Evolutionary conservation across 1,139 yeast species (phyloP).

Genomic region (Candida glucosophila): DNA sequence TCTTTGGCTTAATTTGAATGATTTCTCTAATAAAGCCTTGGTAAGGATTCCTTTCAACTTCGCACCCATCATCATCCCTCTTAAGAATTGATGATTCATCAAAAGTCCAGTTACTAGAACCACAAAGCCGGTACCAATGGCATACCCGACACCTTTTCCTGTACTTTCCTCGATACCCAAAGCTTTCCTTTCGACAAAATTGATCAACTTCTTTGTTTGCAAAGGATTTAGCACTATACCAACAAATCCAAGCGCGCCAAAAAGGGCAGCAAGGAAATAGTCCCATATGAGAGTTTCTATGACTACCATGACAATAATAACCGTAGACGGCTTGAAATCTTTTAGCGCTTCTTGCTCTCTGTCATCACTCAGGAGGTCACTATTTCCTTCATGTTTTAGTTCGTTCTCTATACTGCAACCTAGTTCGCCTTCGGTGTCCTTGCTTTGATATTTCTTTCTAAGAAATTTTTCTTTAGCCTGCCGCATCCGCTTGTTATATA

Average conservation of each 20-base stretch:
- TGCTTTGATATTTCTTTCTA: conserved; percentile 14
- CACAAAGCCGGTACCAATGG: conserved; percentile 15
- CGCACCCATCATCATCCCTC: conserved; percentile 42
- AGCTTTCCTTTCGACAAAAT: conserved; percentile 17
- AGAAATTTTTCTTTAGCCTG: conserved; percentile 11
- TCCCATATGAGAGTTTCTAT: conserved; percentile 21
- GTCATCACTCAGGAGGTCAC: conserved; percentile 12
- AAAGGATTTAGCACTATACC: conserved; percentile 18
- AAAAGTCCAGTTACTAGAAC: conserved; percentile 34
- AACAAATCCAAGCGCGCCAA: conserved; percentile 11
- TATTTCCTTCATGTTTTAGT: too few relatives aligned
- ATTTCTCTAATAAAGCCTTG: conserved; percentile 23
- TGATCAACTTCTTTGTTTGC: conserved; percentile 20
- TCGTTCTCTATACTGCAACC: too few relatives aligned
- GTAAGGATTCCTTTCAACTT: conserved; percentile 27
- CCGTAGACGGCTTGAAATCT: conserved; percentile 15
- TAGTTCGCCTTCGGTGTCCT: conserved; percentile 18
- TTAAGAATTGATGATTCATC: conserved; percentile 56
- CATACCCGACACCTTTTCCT: conserved; percentile 27
- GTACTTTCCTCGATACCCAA: conserved; percentile 11
- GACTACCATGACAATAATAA: conserved; percentile 11
- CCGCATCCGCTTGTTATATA: conserved; percentile 28
- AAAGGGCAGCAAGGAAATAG: conserved; percentile 14
- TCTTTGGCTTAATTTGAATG: conserved; percentile 20
- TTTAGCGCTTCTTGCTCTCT: conserved; percentile 19